Evolutionary conservation across 2,329 filamentous ascomycete species (phyloP), one percentile per base, ranked within the genome.

Genomic region (Calonectria fujianensis): DNA sequence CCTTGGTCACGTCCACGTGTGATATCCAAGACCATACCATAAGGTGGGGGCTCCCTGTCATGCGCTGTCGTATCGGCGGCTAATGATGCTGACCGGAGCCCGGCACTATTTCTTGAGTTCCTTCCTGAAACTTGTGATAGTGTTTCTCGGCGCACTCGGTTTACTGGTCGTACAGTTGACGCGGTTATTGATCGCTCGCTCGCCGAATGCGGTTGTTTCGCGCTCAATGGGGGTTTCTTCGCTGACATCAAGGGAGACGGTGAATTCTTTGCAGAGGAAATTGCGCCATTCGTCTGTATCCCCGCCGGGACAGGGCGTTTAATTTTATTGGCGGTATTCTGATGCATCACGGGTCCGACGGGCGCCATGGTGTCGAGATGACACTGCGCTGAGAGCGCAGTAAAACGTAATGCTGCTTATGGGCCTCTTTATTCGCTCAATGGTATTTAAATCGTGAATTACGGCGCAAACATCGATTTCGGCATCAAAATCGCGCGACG

Each of bases 301-400:
- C 91, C 90, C 61, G 93, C 89, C 48, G 92, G 92, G 68, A 90
- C 87, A 75, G 92, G 92, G 45, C 93, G 92, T 86, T 95, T 95
- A 77, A 91, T 89, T 85, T 95, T 95, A 78, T 83, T 84, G 78
- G 85, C 81, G 79, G 84, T 86, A 82, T 85, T 84, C 73, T 87
- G 86, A 79, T 86, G 86, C 67, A 82, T 79, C 72, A 87, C 86
- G 74, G 89, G 87, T 82, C 89, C 89, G 81, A 90, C 87, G 75
- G 90, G 89, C 82, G 90, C 89, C 90, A 92, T 92, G 78, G 82
- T 83, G 82, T 75, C 65, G 76, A 75, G 76, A 70, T 82, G 78
- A 78, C 77, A 80, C 79, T 81, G 80, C 75, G 78, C 78, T 74
- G 75, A 69, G 70, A 71, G 72, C 77, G 75, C 77, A 77, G 75